Evolutionary conservation across 2,329 filamentous ascomycete genomes (phyloP).

Genomic region (Phialemonium atrogriseum): DNA sequence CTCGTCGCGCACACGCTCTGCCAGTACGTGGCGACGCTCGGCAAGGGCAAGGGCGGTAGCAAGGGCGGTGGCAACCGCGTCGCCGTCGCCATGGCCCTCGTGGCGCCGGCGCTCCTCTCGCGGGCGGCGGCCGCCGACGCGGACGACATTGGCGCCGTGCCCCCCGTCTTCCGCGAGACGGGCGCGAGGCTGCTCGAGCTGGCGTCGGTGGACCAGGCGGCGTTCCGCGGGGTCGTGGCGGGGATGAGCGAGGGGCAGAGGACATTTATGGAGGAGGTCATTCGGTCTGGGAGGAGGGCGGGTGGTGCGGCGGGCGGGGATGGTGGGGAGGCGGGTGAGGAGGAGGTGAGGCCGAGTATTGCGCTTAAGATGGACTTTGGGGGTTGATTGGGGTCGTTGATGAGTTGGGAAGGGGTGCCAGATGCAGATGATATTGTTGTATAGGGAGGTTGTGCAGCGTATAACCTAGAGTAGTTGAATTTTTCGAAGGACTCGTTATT

Average conservation of each 20-base stretch:
- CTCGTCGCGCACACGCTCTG: conserved; percentile 69
- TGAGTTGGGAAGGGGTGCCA: neutral
- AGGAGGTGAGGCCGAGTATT: conserved; percentile 62
- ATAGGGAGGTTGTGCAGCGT: too few relatives aligned
- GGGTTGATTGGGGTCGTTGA: conserved; percentile 22
- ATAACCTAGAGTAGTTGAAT: too few relatives aligned
- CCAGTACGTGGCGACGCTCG: conserved; percentile 52
- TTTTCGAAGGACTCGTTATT: too few relatives aligned
- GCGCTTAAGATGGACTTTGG: conserved; percentile 92
- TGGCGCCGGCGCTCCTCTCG: conserved; percentile 69
- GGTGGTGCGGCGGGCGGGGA: conserved; percentile 24
- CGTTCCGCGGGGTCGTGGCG: conserved; percentile 67
- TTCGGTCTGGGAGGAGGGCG: conserved; percentile 52
- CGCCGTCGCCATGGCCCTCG: conserved; percentile 60
- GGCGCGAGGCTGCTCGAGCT: conserved; percentile 72
- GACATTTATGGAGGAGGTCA: conserved; percentile 71
- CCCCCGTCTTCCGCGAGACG: conserved; percentile 59
- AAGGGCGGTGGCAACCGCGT: too few relatives aligned
- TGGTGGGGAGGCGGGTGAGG: conserved; percentile 24
- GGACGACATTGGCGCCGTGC: conserved; percentile 23
- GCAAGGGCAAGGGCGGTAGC: too few relatives aligned
- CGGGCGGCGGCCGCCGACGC: conserved; percentile 56
- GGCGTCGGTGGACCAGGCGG: conserved; percentile 62
- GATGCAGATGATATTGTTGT: too few relatives aligned
- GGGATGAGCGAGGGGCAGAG: conserved; percentile 64